A percentile compares a stretch with the other conserved stretches of the same genome.
Conservation (phyloP, 345 rosid species). For the Boechera retrofracta region DNA sequence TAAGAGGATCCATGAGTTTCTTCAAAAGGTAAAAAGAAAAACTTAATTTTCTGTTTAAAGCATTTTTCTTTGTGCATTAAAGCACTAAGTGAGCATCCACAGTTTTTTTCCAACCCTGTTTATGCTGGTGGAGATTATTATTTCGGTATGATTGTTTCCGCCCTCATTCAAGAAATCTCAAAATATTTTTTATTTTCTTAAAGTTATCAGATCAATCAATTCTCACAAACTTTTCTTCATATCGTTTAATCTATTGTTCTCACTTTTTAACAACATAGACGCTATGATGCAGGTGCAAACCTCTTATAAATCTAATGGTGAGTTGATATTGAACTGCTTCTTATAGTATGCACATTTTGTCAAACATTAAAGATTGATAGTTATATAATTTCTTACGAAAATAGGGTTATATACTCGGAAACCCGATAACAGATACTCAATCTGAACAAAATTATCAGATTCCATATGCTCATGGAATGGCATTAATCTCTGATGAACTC, state of each 20-base stretch:
- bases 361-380: neutral
- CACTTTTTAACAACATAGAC: neutral
- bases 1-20: conserved; percentile 52
- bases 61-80: neutral
- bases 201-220: neutral
- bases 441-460: conserved; percentile 45
- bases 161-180: conserved; percentile 50
- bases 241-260: neutral
- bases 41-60: neutral
- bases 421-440: conserved; percentile 46
- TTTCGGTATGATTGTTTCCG: conserved; percentile 61
- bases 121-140: conserved; percentile 68
- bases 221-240: neutral
- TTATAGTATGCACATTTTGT: neutral
- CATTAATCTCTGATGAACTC: conserved; percentile 60
- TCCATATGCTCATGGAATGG: conserved; percentile 53
- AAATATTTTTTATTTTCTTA: neutral
- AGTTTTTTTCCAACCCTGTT: conserved; percentile 54
- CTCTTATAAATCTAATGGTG: conserved; percentile 51
- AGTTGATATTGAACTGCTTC: neutral
- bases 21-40: conserved; percentile 48
- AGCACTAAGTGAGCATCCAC: conserved; percentile 49
- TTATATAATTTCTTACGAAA: neutral
- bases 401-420: conserved; percentile 60
- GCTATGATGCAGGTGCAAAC: conserved; percentile 17